Evolutionary conservation across 495 filamentous ascomycete species (phyloP), one percentile per base, ranked within the genome.

Genomic region (Neurospora discreta): DNA sequence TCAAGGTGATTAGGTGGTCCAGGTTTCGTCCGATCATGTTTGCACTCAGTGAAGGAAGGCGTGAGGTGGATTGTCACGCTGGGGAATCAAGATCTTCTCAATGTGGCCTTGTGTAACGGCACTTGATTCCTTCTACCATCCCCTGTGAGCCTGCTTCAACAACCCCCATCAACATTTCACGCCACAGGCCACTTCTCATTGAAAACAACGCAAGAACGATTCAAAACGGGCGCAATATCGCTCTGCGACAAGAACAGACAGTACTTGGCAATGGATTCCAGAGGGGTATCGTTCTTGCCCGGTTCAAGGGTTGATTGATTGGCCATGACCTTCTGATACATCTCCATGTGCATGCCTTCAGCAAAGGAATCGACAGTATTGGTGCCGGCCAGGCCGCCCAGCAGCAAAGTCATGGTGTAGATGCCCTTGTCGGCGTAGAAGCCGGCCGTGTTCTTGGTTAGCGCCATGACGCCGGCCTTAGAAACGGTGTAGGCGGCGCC

Each of bases 391-490:
- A 91, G 89, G 10, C 76, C 86, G 26, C 88, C 89, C 60, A 87
- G 77, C 78, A 85, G 78, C 69, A 90, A 77, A 0, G 85, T 87
- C 43, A 89, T 84, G 73, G 82, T 85, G 65, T 84, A 83, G 75
- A 91, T 89, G 26, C 87, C 86, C 77, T 87, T 85, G 44, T 78
- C 80, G 0, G 82, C 85, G 76, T 90, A 90, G 78, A 80, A 87
- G 0, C 84, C 82, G 3, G 88, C 88, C 39, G 88, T 90, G 77
- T 84, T 89, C 78, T 90, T 90, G 30, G 89, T 90, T 73, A 90
- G 78, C 5, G 87, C 89, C 15, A 89, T 74, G 18, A 90, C 75
- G 36, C 81, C 86, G 71, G 86, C 83, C 79, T 88, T 88, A 75
- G 82, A 82, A 7, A 82, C 83, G 3, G 87, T 86, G 73, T 89